Conservation (phyloP, 208 protist species). For the Leishmania mexicana region DNA sequence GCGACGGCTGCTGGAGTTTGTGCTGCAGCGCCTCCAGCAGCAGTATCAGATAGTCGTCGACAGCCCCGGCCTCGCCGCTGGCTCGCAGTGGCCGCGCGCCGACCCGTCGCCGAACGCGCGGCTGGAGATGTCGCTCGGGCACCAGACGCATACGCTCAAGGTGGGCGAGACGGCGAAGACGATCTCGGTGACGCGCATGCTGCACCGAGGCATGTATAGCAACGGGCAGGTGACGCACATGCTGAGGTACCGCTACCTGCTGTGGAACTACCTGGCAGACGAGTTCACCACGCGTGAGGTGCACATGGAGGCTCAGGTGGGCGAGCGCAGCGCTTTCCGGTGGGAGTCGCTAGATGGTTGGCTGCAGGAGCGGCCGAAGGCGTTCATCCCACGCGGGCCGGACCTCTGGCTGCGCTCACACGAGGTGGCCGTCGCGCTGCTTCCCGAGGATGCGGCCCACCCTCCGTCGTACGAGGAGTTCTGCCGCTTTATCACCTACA, state of each 20-base stretch:
- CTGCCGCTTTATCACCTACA: constrained; percentile 65
- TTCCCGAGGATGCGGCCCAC: constrained; percentile 52
- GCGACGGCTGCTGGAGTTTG: constrained; percentile 66
- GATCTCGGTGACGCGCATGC: constrained; percentile 72
- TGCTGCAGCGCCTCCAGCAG: constrained; percentile 85
- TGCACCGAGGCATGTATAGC: constrained; percentile 87
- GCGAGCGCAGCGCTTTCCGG: constrained; percentile 56
- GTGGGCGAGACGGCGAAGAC: constrained; percentile 72
- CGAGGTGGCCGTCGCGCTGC: constrained; percentile 69
- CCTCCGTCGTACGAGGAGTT: constrained; percentile 68
- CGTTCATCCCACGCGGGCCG: constrained; percentile 45
- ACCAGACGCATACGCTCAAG: constrained; percentile 86
- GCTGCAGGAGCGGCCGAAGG: constrained; percentile 53
- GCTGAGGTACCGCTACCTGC: constrained; percentile 65
- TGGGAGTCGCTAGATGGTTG: constrained; percentile 82
- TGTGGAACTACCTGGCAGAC: constrained; percentile 80
- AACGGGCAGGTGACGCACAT: constrained; percentile 72
- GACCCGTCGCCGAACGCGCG: constrained; percentile 62
- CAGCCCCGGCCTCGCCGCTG: constrained; percentile 30
- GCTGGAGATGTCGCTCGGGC: constrained; percentile 80
- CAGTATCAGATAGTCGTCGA: constrained; percentile 89
- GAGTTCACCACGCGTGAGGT: constrained; percentile 54
- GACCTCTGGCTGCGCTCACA: constrained; percentile 47
- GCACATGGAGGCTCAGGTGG: constrained; percentile 69
- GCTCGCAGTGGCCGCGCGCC: constrained; percentile 38